A percentile compares a stretch with the other conserved stretches of the same genome.
Evolutionary conservation across 2,329 filamentous ascomycete species (phyloP).

Genomic region (Cercospora sesami): DNA sequence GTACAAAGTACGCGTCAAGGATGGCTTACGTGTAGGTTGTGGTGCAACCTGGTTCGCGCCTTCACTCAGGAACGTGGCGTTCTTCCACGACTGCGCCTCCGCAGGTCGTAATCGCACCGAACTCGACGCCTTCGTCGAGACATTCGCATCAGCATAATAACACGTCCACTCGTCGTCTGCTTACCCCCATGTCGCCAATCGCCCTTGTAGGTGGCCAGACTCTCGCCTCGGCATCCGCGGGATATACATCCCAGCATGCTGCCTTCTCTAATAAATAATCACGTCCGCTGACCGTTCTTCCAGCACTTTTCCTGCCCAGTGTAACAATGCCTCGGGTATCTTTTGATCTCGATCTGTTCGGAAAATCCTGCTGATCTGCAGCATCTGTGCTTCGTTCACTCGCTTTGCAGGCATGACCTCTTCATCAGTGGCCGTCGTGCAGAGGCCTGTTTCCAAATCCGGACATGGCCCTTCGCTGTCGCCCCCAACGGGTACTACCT

Average conservation of each 20-base stretch:
- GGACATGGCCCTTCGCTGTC: not conserved
- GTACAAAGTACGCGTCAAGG: not conserved
- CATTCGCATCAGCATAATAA: not conserved
- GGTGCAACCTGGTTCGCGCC: not conserved
- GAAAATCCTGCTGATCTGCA: not conserved
- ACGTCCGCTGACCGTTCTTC: constrained; percentile 2
- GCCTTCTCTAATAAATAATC: not conserved
- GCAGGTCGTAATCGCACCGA: not conserved
- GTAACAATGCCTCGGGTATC: not conserved
- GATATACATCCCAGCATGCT: not conserved
- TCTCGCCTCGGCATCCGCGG: not conserved
- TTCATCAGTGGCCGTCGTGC: not conserved
- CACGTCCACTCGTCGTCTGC: not conserved
- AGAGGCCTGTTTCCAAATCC: not conserved
- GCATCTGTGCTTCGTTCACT: not conserved
- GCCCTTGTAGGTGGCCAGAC: not conserved
- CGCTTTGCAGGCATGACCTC: constrained; percentile 1
- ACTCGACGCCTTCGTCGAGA: not conserved
- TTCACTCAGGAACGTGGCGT: not conserved
- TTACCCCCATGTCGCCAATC: not conserved
- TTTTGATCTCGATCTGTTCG: not conserved
- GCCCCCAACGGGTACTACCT: not conserved
- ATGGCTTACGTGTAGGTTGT: not conserved
- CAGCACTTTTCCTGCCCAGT: constrained; percentile 8
- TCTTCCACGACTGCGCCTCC: not conserved